Evolutionary conservation across 2,329 filamentous ascomycete species (phyloP).

Genomic region (Pseudopithomyces maydicus): DNA sequence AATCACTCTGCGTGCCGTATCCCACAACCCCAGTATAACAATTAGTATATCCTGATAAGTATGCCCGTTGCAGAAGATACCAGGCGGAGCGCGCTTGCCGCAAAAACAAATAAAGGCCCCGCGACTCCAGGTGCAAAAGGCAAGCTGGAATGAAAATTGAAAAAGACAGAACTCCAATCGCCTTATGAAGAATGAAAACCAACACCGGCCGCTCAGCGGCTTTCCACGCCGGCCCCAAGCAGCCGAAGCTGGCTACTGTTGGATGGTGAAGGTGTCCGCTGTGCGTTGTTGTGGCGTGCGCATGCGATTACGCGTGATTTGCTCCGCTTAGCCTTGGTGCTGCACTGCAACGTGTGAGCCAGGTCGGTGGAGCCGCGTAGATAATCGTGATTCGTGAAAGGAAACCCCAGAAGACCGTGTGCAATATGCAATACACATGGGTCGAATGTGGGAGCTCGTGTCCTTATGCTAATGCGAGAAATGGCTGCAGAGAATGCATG

Average conservation of each 20-base stretch:
- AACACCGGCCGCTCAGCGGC: background rate
- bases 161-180: background rate
- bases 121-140: background rate
- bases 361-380: background rate
- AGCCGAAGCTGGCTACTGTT: background rate
- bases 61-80: background rate
- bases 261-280: background rate
- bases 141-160: background rate
- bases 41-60: background rate
- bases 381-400: background rate
- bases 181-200: background rate
- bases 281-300: slow-evolving; percentile 1
- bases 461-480: background rate
- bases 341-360: slow-evolving; percentile 5
- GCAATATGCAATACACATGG: background rate
- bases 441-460: background rate
- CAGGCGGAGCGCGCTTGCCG: background rate
- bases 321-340: slow-evolving; percentile 3
- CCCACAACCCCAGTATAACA: background rate
- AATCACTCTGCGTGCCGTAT: background rate
- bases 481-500: background rate
- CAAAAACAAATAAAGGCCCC: background rate
- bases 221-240: background rate
- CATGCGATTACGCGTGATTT: background rate
- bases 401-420: background rate